Conservation (phyloP, 768 basidiomycete genomes). For the Naematelia encephala region DNA sequence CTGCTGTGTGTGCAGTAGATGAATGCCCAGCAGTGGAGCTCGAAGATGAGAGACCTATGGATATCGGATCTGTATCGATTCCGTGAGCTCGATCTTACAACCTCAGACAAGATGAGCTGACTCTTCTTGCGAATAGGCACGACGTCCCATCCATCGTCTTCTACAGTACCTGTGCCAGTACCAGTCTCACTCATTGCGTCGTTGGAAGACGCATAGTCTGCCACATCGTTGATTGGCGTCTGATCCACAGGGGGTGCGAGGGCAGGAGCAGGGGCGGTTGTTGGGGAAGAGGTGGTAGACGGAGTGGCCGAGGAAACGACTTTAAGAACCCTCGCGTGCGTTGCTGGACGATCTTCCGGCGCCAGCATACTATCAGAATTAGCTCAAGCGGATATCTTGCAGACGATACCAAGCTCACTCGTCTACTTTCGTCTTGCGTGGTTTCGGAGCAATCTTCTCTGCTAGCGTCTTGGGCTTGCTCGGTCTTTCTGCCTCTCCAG, state of each 20-base stretch:
- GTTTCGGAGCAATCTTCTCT: slow-evolving; percentile 37
- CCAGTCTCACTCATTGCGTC: slow-evolving; percentile 1
- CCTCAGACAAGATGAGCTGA: slow-evolving; percentile 15
- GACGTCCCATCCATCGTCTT: slow-evolving; percentile 43
- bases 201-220: slow-evolving; percentile 14
- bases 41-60: slow-evolving; percentile 10
- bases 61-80: slow-evolving; percentile 21
- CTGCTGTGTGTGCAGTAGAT: slow-evolving; percentile 19
- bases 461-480: slow-evolving; percentile 38
- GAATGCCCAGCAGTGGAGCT: slow-evolving; percentile 7
- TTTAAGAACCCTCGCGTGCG: slow-evolving; percentile 41
- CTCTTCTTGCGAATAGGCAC: slow-evolving; percentile 37
- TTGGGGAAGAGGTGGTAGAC: background rate
- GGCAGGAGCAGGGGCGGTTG: background rate
- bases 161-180: slow-evolving; percentile 7
- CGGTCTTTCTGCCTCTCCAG: no score
- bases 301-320: slow-evolving; percentile 5
- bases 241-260: slow-evolving; percentile 1
- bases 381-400: background rate
- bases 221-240: slow-evolving; percentile 1
- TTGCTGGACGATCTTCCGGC: slow-evolving; percentile 35
- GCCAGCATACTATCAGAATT: slow-evolving; percentile 37
- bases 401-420: slow-evolving; percentile 30
- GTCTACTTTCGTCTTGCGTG: slow-evolving; percentile 39
- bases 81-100: background rate